A percentile compares a stretch with the other conserved stretches of the same genome.
Evolutionary conservation across 2,329 filamentous ascomycete species (phyloP).

Genomic region (Daldinia eschscholtzii): DNA sequence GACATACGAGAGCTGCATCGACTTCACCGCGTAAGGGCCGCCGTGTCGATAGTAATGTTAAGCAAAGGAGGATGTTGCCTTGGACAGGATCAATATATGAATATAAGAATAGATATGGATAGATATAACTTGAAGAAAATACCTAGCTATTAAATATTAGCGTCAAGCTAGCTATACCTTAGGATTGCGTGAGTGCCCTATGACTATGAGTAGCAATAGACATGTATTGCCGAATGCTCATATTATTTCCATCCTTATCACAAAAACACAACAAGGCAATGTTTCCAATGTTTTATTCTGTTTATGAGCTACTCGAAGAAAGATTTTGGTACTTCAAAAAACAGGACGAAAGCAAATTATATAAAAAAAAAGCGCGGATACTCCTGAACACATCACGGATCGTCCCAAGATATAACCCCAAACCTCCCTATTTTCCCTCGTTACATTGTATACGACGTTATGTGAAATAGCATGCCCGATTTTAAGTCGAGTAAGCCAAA

Average conservation of each 20-base stretch:
- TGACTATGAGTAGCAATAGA: not conserved
- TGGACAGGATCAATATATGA: not conserved
- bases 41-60: not conserved
- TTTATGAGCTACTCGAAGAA: slow-evolving; percentile 42
- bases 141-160: not conserved
- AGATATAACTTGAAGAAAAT: not conserved
- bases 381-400: slow-evolving; percentile 49
- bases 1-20: slow-evolving; percentile 51
- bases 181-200: not conserved
- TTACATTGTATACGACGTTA: slow-evolving; percentile 46
- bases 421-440: slow-evolving; percentile 43
- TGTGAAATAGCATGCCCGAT: slow-evolving; percentile 39
- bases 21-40: slow-evolving; percentile 45
- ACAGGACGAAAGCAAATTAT: no score
- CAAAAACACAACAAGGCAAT: not conserved
- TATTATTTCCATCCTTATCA: not conserved
- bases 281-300: slow-evolving; percentile 29
- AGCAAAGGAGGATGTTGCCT: not conserved
- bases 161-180: no score
- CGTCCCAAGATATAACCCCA: slow-evolving; percentile 47
- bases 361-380: slow-evolving; percentile 44
- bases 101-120: not conserved
- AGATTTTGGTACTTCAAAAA: slow-evolving; percentile 45
- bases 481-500: slow-evolving; percentile 32
- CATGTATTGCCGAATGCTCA: not conserved